Evolutionary conservation across 2,329 filamentous ascomycete genomes (phyloP).

Genomic region (Purpureocillium lavendulum): DNA sequence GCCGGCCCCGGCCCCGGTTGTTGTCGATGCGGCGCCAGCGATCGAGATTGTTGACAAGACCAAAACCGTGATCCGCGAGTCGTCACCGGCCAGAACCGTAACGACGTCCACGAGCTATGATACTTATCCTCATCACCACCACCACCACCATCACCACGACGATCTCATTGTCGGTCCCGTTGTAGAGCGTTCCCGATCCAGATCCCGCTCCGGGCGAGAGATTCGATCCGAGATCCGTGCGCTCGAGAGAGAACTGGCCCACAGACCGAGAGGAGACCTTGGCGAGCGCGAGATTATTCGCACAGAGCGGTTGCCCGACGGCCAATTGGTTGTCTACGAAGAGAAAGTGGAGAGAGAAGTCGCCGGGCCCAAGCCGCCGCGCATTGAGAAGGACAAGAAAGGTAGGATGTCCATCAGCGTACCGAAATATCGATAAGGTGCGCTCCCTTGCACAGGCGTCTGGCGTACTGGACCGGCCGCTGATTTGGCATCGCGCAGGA

Average conservation of each 20-base stretch:
- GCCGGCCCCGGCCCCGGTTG: constrained; percentile 20
- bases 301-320: constrained; percentile 50
- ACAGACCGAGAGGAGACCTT: constrained; percentile 24
- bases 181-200: constrained; percentile 32
- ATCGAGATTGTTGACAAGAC: constrained; percentile 37
- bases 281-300: constrained; percentile 45
- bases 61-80: constrained; percentile 39
- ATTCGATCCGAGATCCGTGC: constrained; percentile 65
- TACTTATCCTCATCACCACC: constrained; percentile 17
- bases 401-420: constrained; percentile 88
- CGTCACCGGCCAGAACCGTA: constrained; percentile 36
- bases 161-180: constrained; percentile 17
- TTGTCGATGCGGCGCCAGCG: constrained; percentile 21
- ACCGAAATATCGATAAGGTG: constrained; percentile 58
- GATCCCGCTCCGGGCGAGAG: constrained; percentile 47
- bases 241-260: constrained; percentile 47
- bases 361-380: constrained; percentile 47
- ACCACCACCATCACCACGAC: constrained; percentile 19
- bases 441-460: constrained; percentile 21
- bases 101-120: constrained; percentile 25
- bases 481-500: constrained; percentile 36
- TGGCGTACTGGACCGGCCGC: constrained; percentile 13
- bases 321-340: constrained; percentile 56
- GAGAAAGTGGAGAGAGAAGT: constrained; percentile 48
- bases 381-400: constrained; percentile 85